A percentile compares a stretch with the other conserved stretches of the same genome.
phyloP scores from a whole-genome alignment of 805 yeast genomes.

The Komagataella pseudopastoris region DNA sequence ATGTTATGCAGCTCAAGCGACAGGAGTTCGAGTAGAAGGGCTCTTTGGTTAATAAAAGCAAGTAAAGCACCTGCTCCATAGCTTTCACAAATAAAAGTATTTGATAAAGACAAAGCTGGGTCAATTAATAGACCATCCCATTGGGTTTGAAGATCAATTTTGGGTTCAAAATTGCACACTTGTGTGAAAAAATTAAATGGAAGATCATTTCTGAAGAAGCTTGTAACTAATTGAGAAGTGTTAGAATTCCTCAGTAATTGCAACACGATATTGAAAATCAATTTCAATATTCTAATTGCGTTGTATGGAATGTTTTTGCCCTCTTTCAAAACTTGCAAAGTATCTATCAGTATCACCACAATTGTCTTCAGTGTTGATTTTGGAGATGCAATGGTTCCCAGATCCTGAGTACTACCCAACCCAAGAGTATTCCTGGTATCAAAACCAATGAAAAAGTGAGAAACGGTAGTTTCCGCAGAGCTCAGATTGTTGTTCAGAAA shows the following conservation, averaged over 20 bases:
- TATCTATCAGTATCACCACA: constrained; percentile 31
- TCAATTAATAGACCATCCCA: constrained; percentile 41
- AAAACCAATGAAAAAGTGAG: constrained; percentile 75
- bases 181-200: constrained; percentile 30
- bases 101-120: constrained; percentile 22
- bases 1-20: constrained; percentile 62
- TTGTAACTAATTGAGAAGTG: constrained; percentile 37
- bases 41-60: constrained; percentile 48
- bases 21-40: constrained; percentile 46
- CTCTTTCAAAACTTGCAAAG: constrained; percentile 27
- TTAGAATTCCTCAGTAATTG: constrained; percentile 44
- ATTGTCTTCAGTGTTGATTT: constrained; percentile 45
- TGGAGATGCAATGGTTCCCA: constrained; percentile 39
- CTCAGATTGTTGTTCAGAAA: constrained; percentile 40
- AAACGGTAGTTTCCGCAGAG: constrained; percentile 29
- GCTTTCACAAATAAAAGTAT: constrained; percentile 20
- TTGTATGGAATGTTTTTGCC: constrained; percentile 28
- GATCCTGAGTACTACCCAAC: constrained; percentile 26
- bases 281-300: constrained; percentile 44
- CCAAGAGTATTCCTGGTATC: constrained; percentile 29
- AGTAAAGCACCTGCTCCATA: constrained; percentile 38
- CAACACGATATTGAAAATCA: constrained; percentile 47
- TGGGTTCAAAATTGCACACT: constrained; percentile 38
- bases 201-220: constrained; percentile 33
- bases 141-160: constrained; percentile 34